Base-by-base conservation (phyloP, 768 basidiomycete genomes). In the Panellus pusillus region DNA sequence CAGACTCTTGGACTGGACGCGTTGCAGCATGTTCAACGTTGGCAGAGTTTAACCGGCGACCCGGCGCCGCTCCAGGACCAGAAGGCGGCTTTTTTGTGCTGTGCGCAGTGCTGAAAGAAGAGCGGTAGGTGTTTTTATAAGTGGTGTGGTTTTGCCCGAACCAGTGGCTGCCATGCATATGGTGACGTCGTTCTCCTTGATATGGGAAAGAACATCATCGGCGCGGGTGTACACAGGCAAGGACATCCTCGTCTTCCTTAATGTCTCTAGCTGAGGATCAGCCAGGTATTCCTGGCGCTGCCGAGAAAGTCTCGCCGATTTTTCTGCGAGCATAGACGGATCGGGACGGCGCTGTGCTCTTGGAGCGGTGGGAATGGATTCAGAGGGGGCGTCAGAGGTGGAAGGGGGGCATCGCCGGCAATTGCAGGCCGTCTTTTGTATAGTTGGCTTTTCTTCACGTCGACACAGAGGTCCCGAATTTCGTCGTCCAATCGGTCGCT, bases 61-160 rank as follows among this genome's bases (percentile, higher is more conserved):
- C n/a, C n/a, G n/a, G n/a, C n/a, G n/a, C n/a, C n/a, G n/a, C n/a
- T n/a, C n/a, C n/a, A n/a, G n/a, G n/a, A n/a, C n/a, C n/a, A n/a
- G n/a, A n/a, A n/a, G n/a, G n/a, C n/a, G n/a, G n/a, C n/a, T n/a
- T n/a, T n/a, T n/a, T n/a, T n/a, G n/a, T n/a, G n/a, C n/a, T n/a
- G n/a, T n/a, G n/a, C n/a, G n/a, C n/a, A n/a, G n/a, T n/a, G n/a
- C n/a, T n/a, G n/a, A n/a, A n/a, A n/a, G n/a, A n/a, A n/a, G n/a
- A n/a, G n/a, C n/a, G n/a, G n/a, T n/a, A n/a, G n/a, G n/a, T n/a
- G n/a, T n/a, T n/a, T n/a, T n/a, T n/a, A n/a, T n/a, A n/a, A n/a
- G n/a, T n/a, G n/a, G 95, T 0, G 94, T 97, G 7, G 93, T 96
- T 74, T 97, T 97, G 1, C 94, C 93, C 1, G 91, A 93, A 32